Percentiles rank a stretch among this genome's conserved stretches.
phyloP scores from a whole-genome alignment of 2,329 filamentous ascomycete genomes.

The Geosmithia morbida region DNA sequence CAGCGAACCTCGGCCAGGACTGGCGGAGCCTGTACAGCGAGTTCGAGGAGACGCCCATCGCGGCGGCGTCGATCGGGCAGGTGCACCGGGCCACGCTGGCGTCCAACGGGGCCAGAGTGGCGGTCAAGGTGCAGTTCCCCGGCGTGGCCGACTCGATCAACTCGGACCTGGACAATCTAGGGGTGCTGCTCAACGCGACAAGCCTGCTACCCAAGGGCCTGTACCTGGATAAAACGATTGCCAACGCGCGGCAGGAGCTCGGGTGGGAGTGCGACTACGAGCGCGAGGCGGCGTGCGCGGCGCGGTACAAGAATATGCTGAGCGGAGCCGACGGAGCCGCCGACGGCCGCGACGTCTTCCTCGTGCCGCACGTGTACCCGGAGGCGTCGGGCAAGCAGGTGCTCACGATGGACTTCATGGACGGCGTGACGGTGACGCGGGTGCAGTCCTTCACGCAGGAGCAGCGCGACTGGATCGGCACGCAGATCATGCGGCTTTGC shows the following conservation, averaged over 20 bases:
- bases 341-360: conserved; percentile 54
- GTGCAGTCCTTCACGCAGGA: conserved; percentile 60
- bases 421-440: conserved; percentile 74
- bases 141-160: conserved; percentile 93
- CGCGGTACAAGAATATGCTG: conserved; percentile 65
- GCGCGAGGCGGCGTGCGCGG: conserved; percentile 71
- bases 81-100: conserved; percentile 77
- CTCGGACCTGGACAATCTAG: conserved; percentile 88
- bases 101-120: conserved; percentile 61
- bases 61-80: conserved; percentile 92
- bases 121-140: conserved; percentile 95
- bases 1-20: conserved; percentile 61
- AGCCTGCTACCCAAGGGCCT: conserved; percentile 80
- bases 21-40: conserved; percentile 75
- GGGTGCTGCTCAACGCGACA: conserved; percentile 79
- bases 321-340: conserved; percentile 43
- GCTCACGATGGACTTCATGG: conserved; percentile 85
- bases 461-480: conserved; percentile 92
- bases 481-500: conserved; percentile 81
- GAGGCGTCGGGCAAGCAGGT: conserved; percentile 78
- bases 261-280: conserved; percentile 96
- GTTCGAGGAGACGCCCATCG: conserved; percentile 86
- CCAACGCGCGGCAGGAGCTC: conserved; percentile 81
- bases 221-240: conserved; percentile 94
- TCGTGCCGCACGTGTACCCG: conserved; percentile 62